Evolutionary conservation across 2,329 filamentous ascomycete species (phyloP).

Genomic region (Chrysoporthe austroafricana): DNA sequence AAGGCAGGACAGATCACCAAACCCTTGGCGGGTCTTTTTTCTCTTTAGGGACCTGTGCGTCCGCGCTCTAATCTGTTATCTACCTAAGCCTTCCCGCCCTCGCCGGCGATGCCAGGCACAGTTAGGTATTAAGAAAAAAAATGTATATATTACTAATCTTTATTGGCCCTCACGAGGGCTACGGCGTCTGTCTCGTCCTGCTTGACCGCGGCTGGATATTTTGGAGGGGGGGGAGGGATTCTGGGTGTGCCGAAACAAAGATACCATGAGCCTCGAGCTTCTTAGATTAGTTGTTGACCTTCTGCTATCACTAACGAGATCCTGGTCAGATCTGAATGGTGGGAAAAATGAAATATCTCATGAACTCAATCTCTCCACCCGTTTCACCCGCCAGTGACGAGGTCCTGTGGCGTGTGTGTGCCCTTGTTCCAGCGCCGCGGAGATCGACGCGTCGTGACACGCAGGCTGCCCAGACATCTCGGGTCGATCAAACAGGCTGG

Average conservation of each 20-base stretch:
- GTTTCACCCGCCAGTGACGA: too few relatives aligned
- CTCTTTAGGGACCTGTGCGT: slow-evolving; percentile 16
- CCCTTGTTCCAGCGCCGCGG: not conserved
- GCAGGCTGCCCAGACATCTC: not conserved
- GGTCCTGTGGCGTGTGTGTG: too few relatives aligned
- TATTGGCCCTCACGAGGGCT: slow-evolving; percentile 32
- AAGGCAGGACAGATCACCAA: slow-evolving; percentile 10
- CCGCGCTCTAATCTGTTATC: slow-evolving; percentile 18
- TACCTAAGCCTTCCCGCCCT: slow-evolving; percentile 30
- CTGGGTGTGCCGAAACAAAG: not conserved
- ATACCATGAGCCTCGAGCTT: not conserved
- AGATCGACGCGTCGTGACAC: not conserved
- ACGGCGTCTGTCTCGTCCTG: slow-evolving; percentile 18
- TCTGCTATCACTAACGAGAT: too few relatives aligned
- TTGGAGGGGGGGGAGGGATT: not conserved
- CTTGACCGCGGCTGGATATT: slow-evolving; percentile 7
- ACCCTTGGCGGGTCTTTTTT: slow-evolving; percentile 15
- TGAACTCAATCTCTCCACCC: too few relatives aligned
- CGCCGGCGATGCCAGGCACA: not conserved
- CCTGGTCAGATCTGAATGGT: too few relatives aligned
- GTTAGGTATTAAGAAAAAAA: slow-evolving; percentile 28
- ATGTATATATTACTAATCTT: slow-evolving; percentile 37
- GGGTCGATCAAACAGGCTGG: not conserved
- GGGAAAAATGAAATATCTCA: too few relatives aligned
- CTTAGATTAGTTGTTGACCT: not conserved